Evolutionary conservation across 257 asterid species (phyloP).

Genomic region (Osmanthus fragrans): DNA sequence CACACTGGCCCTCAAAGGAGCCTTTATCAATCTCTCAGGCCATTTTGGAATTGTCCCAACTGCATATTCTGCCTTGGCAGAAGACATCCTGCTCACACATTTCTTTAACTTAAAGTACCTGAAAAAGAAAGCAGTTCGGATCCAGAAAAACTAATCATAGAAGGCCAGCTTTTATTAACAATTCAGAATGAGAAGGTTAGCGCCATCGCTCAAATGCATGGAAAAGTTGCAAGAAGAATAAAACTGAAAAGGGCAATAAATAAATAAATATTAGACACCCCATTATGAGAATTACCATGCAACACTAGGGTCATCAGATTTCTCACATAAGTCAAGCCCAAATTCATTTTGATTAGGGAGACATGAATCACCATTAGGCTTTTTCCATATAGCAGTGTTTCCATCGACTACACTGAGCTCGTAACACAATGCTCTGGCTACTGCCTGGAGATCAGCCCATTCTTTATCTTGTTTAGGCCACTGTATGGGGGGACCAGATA

Average conservation of each 20-base stretch:
- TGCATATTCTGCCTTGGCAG: conserved; percentile 61
- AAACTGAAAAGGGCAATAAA: background rate
- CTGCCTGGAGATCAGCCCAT: conserved; percentile 97
- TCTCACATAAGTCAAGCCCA: conserved; percentile 71
- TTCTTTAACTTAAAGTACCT: conserved; percentile 86
- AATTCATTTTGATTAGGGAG: conserved; percentile 79
- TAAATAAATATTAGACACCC: background rate
- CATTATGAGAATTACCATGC: conserved; percentile 58
- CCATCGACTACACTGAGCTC: conserved; percentile 94
- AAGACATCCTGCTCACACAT: conserved; percentile 74
- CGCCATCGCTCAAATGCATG: background rate
- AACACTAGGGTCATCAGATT: conserved; percentile 73
- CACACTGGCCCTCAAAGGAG: conserved; percentile 74
- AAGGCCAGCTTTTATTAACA: conserved; percentile 16
- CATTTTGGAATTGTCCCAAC: conserved; percentile 80
- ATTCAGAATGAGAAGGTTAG: background rate
- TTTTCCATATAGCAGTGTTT: conserved; percentile 96
- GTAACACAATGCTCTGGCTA: conserved; percentile 81
- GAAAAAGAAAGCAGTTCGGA: conserved; percentile 26
- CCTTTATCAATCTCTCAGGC: conserved; percentile 72
- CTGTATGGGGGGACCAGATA: conserved; percentile 97
- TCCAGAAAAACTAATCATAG: conserved; percentile 7
- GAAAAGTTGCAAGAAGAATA: background rate
- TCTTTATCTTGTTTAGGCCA: conserved; percentile 96
- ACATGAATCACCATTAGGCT: conserved; percentile 74